Conservation (phyloP, 805 yeast species). For the Starmerella geochares region DNA sequence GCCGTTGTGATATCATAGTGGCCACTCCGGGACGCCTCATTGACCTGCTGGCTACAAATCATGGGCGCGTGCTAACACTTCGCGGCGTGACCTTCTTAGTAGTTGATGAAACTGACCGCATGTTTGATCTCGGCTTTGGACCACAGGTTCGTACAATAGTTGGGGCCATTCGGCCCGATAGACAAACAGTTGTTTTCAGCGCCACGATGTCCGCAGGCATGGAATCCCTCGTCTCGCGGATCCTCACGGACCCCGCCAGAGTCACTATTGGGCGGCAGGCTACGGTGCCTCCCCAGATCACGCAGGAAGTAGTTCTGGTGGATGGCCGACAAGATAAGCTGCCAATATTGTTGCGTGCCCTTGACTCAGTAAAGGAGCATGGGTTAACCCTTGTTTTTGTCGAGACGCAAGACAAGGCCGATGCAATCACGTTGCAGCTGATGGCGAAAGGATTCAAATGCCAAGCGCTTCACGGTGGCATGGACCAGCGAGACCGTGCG, state of each 20-base stretch:
- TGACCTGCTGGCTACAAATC: conserved; percentile 73
- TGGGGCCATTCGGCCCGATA: conserved; percentile 66
- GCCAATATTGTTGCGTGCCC: conserved; percentile 40
- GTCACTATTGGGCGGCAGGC: conserved; percentile 72
- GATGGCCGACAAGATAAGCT: conserved; percentile 39
- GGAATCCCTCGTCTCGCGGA: conserved; percentile 60
- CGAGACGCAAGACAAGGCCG: conserved; percentile 82
- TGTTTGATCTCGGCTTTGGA: conserved; percentile 95
- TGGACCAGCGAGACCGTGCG: conserved; percentile 74
- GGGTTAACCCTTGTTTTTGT: conserved; percentile 58
- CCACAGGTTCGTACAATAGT: conserved; percentile 84
- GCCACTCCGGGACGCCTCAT: conserved; percentile 95
- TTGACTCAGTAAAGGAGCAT: conserved; percentile 26
- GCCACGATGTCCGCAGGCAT: conserved; percentile 85
- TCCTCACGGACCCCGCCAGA: conserved; percentile 56
- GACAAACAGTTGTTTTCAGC: conserved; percentile 81
- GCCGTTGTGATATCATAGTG: conserved; percentile 69
- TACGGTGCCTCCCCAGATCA: conserved; percentile 69
- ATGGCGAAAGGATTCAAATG: conserved; percentile 46
- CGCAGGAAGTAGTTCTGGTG: conserved; percentile 37
- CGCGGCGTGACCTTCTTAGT: conserved; percentile 69
- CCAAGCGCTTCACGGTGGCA: conserved; percentile 80
- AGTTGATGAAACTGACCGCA: conserved; percentile 89
- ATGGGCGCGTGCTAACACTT: conserved; percentile 63
- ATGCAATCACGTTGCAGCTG: conserved; percentile 49